Percentiles rank a stretch among this genome's conserved stretches.
Evolutionary conservation across 176 grass and related monocot species (phyloP).

Genomic region (Melocanna baccifera): DNA sequence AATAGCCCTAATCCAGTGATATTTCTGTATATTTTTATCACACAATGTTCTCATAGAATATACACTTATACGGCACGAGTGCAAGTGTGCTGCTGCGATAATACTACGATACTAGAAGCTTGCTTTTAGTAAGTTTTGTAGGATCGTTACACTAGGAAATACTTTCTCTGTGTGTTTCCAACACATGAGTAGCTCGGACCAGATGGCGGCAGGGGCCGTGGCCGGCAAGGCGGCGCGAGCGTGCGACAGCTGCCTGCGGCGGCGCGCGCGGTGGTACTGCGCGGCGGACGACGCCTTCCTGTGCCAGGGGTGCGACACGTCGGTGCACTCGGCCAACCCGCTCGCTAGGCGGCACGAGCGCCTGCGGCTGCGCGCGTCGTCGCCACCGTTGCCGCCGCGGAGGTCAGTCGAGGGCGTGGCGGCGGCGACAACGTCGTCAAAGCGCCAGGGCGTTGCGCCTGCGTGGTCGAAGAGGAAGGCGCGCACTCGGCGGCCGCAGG

Average conservation of each 20-base stretch:
- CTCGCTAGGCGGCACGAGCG: conserved; percentile 78
- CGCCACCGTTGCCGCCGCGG: background rate
- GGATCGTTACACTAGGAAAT: background rate
- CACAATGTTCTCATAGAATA: background rate
- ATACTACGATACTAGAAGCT: background rate
- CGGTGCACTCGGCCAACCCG: conserved; percentile 85
- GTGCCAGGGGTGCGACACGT: conserved; percentile 80
- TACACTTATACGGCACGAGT: background rate
- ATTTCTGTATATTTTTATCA: conserved; percentile 29
- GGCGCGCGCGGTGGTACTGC: conserved; percentile 92
- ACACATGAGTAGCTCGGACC: conserved; percentile 34
- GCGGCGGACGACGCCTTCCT: conserved; percentile 86
- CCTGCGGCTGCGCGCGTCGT: conserved; percentile 46
- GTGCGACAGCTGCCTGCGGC: conserved; percentile 70
- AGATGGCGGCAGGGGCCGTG: conserved; percentile 43
- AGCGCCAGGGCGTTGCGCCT: conserved; percentile 35
- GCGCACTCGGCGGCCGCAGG: conserved; percentile 48
- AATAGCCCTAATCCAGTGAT: conserved; percentile 1
- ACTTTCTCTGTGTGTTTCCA: background rate
- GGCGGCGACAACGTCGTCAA: background rate
- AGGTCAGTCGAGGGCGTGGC: background rate
- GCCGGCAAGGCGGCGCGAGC: conserved; percentile 69
- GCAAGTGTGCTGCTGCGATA: background rate
- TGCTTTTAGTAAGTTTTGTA: background rate
- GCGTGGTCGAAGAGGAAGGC: conserved; percentile 79